Evolutionary conservation across 202 grass and related monocot genomes (phyloP).

Genomic region (Panicum hallii): DNA sequence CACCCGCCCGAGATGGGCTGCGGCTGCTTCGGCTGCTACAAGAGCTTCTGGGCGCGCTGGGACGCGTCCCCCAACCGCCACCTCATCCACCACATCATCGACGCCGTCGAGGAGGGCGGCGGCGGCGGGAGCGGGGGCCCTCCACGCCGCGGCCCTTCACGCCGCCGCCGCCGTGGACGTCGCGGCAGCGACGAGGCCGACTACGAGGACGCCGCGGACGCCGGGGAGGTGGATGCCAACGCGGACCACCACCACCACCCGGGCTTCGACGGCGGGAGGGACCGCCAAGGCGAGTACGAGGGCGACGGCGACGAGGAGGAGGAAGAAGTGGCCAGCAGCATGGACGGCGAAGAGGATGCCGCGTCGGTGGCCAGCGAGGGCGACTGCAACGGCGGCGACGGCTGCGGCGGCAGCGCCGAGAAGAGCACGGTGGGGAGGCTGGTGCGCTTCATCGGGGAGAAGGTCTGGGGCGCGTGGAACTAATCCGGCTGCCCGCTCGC

Average conservation of each 20-base stretch:
- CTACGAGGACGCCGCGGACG: constrained; percentile 14
- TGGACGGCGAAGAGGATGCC: constrained; percentile 41
- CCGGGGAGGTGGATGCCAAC: not conserved
- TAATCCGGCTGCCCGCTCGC: constrained; percentile 27
- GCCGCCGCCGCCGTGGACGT: constrained; percentile 40
- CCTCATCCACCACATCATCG: constrained; percentile 88
- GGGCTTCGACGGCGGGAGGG: not conserved
- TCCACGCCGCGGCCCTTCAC: constrained; percentile 18
- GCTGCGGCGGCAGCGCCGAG: not conserved
- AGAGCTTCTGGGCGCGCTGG: constrained; percentile 94
- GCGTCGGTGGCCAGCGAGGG: constrained; percentile 37
- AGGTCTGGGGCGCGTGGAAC: constrained; percentile 68
- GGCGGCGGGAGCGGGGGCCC: not conserved
- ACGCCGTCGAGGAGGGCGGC: constrained; percentile 68
- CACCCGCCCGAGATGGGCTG: constrained; percentile 78
- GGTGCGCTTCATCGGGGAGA: constrained; percentile 85
- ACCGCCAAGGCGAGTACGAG: constrained; percentile 44
- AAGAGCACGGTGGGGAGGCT: constrained; percentile 72
- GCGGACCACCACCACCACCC: not conserved
- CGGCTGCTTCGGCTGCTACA: constrained; percentile 95
- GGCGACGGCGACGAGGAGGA: constrained; percentile 45
- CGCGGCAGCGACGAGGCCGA: not conserved
- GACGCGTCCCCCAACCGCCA: constrained; percentile 91
- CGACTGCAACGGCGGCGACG: not conserved
- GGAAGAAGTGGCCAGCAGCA: constrained; percentile 9